Percentiles rank a stretch among this genome's conserved stretches.
phyloP scores from a whole-genome alignment of 2,329 filamentous ascomycete genomes.

The Decorospora gaudefroyi region DNA sequence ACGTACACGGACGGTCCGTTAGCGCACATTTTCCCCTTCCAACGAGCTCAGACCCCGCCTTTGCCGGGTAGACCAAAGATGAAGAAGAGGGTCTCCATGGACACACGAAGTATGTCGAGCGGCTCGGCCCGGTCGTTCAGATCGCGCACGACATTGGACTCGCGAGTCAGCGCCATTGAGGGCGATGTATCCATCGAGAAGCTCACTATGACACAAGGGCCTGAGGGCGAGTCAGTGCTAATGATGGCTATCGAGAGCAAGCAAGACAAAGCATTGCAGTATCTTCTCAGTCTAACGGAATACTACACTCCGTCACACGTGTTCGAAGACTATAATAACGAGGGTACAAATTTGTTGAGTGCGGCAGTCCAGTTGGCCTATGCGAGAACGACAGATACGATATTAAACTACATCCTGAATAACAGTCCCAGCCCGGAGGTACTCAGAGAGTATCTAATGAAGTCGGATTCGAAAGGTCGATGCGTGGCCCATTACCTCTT shows the following conservation, averaged over 20 bases:
- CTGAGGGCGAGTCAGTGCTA: conserved; percentile 76
- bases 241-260: conserved; percentile 63
- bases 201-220: conserved; percentile 71
- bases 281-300: conserved; percentile 75
- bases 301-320: conserved; percentile 74
- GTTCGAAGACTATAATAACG: conserved; percentile 82
- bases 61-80: conserved; percentile 57
- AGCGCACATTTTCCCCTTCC: conserved; percentile 90
- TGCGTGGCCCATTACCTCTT: conserved; percentile 97
- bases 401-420: conserved; percentile 71
- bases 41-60: conserved; percentile 61
- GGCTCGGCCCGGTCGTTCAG: conserved; percentile 82
- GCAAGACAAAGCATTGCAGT: conserved; percentile 72
- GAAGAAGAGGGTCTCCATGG: conserved; percentile 83
- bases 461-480: conserved; percentile 81
- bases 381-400: conserved; percentile 70
- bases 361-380: conserved; percentile 87
- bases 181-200: conserved; percentile 84
- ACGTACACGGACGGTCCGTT: conserved; percentile 54
- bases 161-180: conserved; percentile 70
- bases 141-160: conserved; percentile 73
- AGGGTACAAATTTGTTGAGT: conserved; percentile 85
- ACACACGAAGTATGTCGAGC: conserved; percentile 83
- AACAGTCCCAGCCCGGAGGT: conserved; percentile 59
- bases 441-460: conserved; percentile 69